Evolutionary conservation across 2,329 filamentous ascomycete species (phyloP).

Genomic region (Neurospora sp.): DNA sequence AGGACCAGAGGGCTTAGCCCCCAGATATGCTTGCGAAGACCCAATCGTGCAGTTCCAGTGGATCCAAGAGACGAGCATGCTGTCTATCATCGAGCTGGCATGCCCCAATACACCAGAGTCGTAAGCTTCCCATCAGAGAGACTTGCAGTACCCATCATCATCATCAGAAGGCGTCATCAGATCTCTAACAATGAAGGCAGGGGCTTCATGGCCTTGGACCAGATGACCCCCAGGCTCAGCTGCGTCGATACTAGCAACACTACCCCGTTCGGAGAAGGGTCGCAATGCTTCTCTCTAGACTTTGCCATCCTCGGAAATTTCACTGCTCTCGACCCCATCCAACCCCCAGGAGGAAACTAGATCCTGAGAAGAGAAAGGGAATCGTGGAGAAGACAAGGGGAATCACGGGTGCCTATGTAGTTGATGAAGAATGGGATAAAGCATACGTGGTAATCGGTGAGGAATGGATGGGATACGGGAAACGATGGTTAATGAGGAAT

Average conservation of each 20-base stretch:
- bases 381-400: not conserved
- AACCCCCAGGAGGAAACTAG: not conserved
- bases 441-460: not conserved
- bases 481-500: not conserved
- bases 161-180: slow-evolving; percentile 3
- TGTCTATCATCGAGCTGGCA: slow-evolving; percentile 36
- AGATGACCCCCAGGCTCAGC: slow-evolving; percentile 7
- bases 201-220: slow-evolving; percentile 12
- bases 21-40: slow-evolving; percentile 35
- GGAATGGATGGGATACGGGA: not conserved
- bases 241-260: slow-evolving; percentile 8
- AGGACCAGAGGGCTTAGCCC: slow-evolving; percentile 20
- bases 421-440: not conserved
- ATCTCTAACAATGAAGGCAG: not conserved
- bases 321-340: slow-evolving; percentile 13
- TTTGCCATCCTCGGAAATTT: slow-evolving; percentile 9
- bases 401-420: not conserved
- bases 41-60: slow-evolving; percentile 34
- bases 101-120: slow-evolving; percentile 24
- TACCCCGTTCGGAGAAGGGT: slow-evolving; percentile 9
- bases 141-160: not conserved
- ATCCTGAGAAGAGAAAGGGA: not conserved
- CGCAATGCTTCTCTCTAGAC: slow-evolving; percentile 5
- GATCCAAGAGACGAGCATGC: slow-evolving; percentile 16
- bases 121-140: slow-evolving; percentile 9